These are phyloP conservation scores for Leccinum variicolor DNA, from an alignment of 768 basidiomycete genomes.

Conservation along the genomic window DNA sequence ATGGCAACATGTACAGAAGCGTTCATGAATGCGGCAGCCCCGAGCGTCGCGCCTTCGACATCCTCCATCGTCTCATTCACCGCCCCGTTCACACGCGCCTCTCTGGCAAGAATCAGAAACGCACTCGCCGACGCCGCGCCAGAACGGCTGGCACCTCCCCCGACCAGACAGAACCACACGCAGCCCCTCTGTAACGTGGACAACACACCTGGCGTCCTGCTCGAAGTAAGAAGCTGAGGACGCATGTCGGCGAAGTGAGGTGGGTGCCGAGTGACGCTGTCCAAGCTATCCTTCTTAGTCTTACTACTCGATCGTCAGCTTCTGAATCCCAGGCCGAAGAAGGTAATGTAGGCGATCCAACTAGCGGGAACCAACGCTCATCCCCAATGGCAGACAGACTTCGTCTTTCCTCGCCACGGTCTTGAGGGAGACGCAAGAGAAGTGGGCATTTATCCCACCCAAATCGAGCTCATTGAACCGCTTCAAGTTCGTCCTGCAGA, in stretches of 20 bases:
- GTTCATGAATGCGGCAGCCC: slow-evolving; percentile 12
- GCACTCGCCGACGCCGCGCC: slow-evolving; percentile 19
- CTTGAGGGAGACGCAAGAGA: slow-evolving; percentile 71
- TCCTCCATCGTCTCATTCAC: slow-evolving; percentile 31
- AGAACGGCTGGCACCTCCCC: slow-evolving; percentile 12
- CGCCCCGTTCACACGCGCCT: slow-evolving; percentile 34
- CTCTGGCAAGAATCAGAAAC: slow-evolving; percentile 31
- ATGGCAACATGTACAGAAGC: slow-evolving; percentile 27
- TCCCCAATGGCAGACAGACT: slow-evolving; percentile 41
- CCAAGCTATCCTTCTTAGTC: too few species aligned
- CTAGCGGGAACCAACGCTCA: not conserved
- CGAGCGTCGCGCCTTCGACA: not conserved
- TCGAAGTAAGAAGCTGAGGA: slow-evolving; percentile 67
- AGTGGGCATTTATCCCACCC: slow-evolving; percentile 55
- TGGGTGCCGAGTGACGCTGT: slow-evolving; percentile 25
- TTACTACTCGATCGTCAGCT: slow-evolving; percentile 39
- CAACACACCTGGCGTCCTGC: slow-evolving; percentile 60
- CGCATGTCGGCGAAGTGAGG: slow-evolving; percentile 82
- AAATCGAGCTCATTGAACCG: slow-evolving; percentile 63
- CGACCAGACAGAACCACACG: slow-evolving; percentile 39
- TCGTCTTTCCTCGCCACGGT: slow-evolving; percentile 53
- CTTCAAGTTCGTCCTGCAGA: slow-evolving; percentile 66
- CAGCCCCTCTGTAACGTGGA: slow-evolving; percentile 77
- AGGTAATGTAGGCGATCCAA: slow-evolving; percentile 36
- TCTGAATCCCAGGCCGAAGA: slow-evolving; percentile 58